Evolutionary conservation across 1,139 yeast genomes (phyloP).

Genomic region (Saccharomyces hybrid): DNA sequence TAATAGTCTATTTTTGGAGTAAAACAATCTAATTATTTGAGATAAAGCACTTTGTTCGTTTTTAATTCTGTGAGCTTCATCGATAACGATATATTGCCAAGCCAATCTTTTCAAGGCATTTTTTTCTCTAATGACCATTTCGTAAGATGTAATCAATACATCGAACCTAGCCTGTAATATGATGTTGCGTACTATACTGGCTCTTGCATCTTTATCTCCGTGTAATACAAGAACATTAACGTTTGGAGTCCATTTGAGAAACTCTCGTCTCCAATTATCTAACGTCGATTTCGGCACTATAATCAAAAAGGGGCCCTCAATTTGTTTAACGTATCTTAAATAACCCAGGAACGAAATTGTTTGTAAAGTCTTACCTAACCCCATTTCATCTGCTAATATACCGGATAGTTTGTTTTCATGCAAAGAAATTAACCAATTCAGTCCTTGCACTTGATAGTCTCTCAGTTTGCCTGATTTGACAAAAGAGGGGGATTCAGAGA

Average conservation of each 20-base stretch:
- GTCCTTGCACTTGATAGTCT: conserved; percentile 86
- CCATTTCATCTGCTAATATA: conserved; percentile 97
- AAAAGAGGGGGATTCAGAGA: conserved; percentile 52
- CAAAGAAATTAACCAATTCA: conserved; percentile 82
- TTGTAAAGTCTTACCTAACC: conserved; percentile 90
- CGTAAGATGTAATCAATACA: conserved; percentile 66
- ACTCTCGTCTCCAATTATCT: conserved; percentile 75
- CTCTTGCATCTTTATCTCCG: conserved; percentile 64
- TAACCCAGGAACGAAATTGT: conserved; percentile 79
- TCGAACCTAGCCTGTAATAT: conserved; percentile 61
- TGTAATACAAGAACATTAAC: conserved; percentile 59
- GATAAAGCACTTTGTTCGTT: conserved; percentile 69
- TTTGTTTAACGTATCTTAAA: conserved; percentile 49
- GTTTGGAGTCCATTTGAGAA: conserved; percentile 72
- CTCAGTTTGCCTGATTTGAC: conserved; percentile 52
- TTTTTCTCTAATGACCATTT: conserved; percentile 69
- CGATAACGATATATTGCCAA: conserved; percentile 71
- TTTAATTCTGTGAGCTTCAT: conserved; percentile 76
- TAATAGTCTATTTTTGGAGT: conserved; percentile 58
- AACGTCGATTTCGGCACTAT: conserved; percentile 73
- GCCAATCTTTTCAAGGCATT: conserved; percentile 52
- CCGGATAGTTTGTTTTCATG: conserved; percentile 84
- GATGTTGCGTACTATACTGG: conserved; percentile 41
- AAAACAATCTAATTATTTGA: conserved; percentile 66
- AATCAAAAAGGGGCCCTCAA: conserved; percentile 66